Base-by-base conservation (phyloP, 192 early-diverging fungal genomes). In the Coemansia umbellata region DNA sequence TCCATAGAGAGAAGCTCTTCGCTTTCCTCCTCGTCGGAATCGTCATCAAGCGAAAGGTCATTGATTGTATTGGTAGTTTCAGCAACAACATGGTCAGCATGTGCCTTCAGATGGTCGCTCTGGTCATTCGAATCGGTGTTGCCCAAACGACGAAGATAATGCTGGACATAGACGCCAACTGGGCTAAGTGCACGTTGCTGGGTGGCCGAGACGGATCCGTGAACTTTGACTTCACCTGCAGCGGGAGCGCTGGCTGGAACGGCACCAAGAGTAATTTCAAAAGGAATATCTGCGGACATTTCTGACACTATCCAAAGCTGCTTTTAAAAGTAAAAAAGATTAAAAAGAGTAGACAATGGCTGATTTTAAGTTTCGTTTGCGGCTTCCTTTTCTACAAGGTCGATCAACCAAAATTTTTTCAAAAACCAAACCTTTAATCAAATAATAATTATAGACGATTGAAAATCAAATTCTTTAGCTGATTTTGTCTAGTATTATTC, bases 11-110 rank as follows among this genome's bases (percentile, higher is more conserved):
- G 80, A 33, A 95, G 78, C 48, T 80, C 69, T 41, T 78, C 73
- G 64, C 84, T 78, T 66, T 93, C 93, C 49, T 82, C 83, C 75
- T 95, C 93, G 28, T 94, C 93, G 15, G 86, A 88, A 30, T 87
- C 82, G 36, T 84, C 88, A 35, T 76, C 84, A 39, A 71, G 40
- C n/a, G 51, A 33, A 26, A 65, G 37, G 73, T 73, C 47, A 67
- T 75, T 35, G 47, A 70, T 41, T 65, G 66, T 42, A 69, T 81
- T 58, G 71, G 62, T 60, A 0, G 68, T 60, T 28, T 55, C 63
- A 5, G 67, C 57, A 8, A 56, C 59, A 6, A 48, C 31, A 44
- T 67, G 60, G 51, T 71, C 63, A 21, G 63, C 59, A 28, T 70
- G 57, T 1, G 35, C 48, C 53, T 71, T 31, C 37, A 78, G 53